Percentiles rank a stretch among this genome's conserved stretches.
phyloP scores from a whole-genome alignment of 208 protist species.

The Acanthamoeba lenticulata region DNA sequence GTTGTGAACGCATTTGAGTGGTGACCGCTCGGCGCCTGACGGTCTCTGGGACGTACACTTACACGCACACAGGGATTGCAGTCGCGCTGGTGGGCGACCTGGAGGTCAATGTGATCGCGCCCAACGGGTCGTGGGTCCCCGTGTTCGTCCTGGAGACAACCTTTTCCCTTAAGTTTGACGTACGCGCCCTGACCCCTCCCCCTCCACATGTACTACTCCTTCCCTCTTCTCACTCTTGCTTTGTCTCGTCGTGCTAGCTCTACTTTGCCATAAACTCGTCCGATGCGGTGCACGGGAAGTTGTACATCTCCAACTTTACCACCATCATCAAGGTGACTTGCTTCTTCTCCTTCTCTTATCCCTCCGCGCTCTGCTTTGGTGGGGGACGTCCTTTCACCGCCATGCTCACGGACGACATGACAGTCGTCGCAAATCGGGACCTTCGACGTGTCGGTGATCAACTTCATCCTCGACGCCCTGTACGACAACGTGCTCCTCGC shows the following conservation, averaged over 20 bases:
- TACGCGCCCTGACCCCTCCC: not conserved
- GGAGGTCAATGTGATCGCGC: not conserved
- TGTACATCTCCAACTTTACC: not conserved
- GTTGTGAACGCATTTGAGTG: not conserved
- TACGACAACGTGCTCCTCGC: not conserved
- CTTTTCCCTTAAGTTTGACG: not conserved
- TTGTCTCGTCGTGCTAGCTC: not conserved
- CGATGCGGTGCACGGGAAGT: not conserved
- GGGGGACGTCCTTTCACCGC: not conserved
- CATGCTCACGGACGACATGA: not conserved
- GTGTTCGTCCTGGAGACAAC: conserved; percentile 16
- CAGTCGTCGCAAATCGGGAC: conserved; percentile 8
- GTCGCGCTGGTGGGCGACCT: not conserved
- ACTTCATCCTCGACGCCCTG: not conserved
- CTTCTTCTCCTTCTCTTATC: not conserved
- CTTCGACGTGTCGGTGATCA: conserved; percentile 28
- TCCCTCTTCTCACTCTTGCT: not conserved
- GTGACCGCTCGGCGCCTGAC: not conserved
- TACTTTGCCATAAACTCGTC: not conserved
- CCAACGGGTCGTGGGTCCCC: not conserved
- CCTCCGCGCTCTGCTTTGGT: not conserved
- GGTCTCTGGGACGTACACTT: no score
- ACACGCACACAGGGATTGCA: not conserved
- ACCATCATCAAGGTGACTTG: not conserved
- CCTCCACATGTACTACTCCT: not conserved